Conservation (phyloP, 371 early-diverging fungal genomes). For the Haplosporangium sp. region DNA sequence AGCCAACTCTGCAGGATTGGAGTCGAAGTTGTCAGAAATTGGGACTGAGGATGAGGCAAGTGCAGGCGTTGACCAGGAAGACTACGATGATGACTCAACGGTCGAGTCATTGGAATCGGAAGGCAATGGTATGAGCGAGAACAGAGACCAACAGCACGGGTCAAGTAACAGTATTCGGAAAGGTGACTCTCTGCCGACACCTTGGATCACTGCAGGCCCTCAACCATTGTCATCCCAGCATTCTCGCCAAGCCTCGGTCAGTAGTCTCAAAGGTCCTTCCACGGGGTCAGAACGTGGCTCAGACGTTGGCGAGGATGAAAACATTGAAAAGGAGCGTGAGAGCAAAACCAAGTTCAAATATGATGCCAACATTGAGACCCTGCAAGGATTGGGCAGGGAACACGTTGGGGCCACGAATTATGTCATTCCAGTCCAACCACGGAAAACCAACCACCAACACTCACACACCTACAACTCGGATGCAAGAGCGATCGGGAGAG, state of each 20-base stretch:
- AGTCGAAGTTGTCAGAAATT: conserved; percentile 7
- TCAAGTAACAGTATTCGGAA: not conserved
- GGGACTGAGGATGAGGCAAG: conserved; percentile 8
- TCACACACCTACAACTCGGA: not conserved
- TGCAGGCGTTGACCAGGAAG: too few relatives aligned
- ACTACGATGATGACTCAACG: not conserved
- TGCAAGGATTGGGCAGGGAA: conserved; percentile 3
- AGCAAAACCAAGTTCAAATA: too few relatives aligned
- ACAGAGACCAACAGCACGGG: not conserved
- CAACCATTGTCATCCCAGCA: too few relatives aligned
- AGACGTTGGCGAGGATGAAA: not conserved
- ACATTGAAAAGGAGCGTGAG: not conserved
- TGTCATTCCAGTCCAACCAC: conserved; percentile 37
- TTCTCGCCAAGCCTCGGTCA: not conserved
- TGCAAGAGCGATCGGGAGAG: not conserved
- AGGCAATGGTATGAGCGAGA: not conserved
- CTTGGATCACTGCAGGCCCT: too few relatives aligned
- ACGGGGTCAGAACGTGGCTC: not conserved
- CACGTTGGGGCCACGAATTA: conserved; percentile 25
- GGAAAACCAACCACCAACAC: not conserved
- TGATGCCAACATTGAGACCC: too few relatives aligned
- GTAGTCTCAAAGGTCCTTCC: not conserved
- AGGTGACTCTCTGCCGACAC: not conserved
- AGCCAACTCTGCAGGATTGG: conserved; percentile 23
- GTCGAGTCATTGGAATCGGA: not conserved